These are phyloP conservation scores for Puccinia brachypodii DNA, from an alignment of 1,284 basidiomycete genomes.

Conservation along the genomic window DNA sequence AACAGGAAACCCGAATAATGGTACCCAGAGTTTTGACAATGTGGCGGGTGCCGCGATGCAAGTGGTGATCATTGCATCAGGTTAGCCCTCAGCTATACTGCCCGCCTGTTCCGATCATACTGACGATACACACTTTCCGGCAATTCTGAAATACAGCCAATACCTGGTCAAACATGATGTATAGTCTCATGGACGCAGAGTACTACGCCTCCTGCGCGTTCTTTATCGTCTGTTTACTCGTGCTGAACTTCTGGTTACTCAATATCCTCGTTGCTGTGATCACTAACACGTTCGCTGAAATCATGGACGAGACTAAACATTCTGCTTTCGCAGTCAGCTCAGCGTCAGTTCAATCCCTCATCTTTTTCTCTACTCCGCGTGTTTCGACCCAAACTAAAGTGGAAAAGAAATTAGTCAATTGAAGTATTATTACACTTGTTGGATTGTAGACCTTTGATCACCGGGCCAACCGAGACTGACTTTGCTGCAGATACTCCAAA, in stretches of 20 bases:
- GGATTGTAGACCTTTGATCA: conserved; percentile 60
- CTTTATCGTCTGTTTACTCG: conserved; percentile 70
- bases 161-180: conserved; percentile 70
- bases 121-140: conserved; percentile 24
- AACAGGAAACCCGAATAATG: conserved; percentile 68
- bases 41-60: conserved; percentile 80
- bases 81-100: conserved; percentile 59
- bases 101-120: not conserved
- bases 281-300: conserved; percentile 88
- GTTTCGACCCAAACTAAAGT: not conserved
- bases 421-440: conserved; percentile 38
- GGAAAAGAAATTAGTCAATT: not conserved
- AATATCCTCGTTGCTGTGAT: conserved; percentile 96
- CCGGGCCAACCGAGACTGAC: conserved; percentile 25
- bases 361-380: not conserved
- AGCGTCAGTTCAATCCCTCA: conserved; percentile 51
- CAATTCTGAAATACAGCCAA: conserved; percentile 49
- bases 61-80: conserved; percentile 79
- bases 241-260: conserved; percentile 62
- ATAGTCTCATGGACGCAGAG: conserved; percentile 85
- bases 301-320: conserved; percentile 80
- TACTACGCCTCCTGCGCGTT: conserved; percentile 83
- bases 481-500: conserved; percentile 58
- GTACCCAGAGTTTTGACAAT: conserved; percentile 83
- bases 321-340: conserved; percentile 84